A percentile compares a stretch with the other conserved stretches of the same genome.
These are phyloP conservation scores for Sarocladiaceae sp. DNA, from an alignment of 2,329 filamentous ascomycete genomes.

Conservation along the genomic window DNA sequence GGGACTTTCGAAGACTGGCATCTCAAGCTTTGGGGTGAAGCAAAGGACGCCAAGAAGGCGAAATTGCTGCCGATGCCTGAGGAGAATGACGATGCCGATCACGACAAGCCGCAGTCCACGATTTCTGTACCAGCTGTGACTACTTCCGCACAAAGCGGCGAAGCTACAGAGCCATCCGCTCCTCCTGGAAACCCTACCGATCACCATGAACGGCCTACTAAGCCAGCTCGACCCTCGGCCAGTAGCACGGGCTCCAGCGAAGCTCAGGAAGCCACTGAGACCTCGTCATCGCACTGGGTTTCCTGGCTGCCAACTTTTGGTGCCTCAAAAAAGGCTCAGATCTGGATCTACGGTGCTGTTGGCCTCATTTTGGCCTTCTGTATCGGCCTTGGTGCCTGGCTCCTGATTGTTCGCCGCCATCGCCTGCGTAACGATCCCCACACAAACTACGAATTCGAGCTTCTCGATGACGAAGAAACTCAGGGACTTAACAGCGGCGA, in stretches of 20 bases:
- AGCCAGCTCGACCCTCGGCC: slow-evolving; percentile 18
- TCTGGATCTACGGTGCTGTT: slow-evolving; percentile 89
- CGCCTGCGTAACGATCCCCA: slow-evolving; percentile 69
- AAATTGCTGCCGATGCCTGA: slow-evolving; percentile 75
- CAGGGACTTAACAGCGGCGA: slow-evolving; percentile 47
- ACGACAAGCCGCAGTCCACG: slow-evolving; percentile 62
- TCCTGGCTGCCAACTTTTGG: slow-evolving; percentile 91
- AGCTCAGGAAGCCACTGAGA: slow-evolving; percentile 25
- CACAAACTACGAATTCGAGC: slow-evolving; percentile 91
- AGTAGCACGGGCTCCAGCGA: slow-evolving; percentile 10
- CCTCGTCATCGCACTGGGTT: slow-evolving; percentile 67
- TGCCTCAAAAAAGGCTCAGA: slow-evolving; percentile 78
- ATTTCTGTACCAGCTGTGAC: slow-evolving; percentile 47
- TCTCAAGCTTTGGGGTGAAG: slow-evolving; percentile 90
- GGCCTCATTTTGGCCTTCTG: slow-evolving; percentile 86
- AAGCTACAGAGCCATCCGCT: slow-evolving; percentile 50
- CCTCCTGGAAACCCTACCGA: slow-evolving; percentile 48
- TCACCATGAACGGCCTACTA: slow-evolving; percentile 61
- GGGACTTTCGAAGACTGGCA: slow-evolving; percentile 90
- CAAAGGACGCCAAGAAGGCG: slow-evolving; percentile 70
- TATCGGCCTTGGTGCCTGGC: slow-evolving; percentile 71
- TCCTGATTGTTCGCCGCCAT: slow-evolving; percentile 74
- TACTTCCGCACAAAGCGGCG: not conserved
- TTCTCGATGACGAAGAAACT: slow-evolving; percentile 77
- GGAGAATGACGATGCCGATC: slow-evolving; percentile 78